Evolutionary conservation across 192 early-diverging fungal species (phyloP).

Genomic region (Coemansia sp.): DNA sequence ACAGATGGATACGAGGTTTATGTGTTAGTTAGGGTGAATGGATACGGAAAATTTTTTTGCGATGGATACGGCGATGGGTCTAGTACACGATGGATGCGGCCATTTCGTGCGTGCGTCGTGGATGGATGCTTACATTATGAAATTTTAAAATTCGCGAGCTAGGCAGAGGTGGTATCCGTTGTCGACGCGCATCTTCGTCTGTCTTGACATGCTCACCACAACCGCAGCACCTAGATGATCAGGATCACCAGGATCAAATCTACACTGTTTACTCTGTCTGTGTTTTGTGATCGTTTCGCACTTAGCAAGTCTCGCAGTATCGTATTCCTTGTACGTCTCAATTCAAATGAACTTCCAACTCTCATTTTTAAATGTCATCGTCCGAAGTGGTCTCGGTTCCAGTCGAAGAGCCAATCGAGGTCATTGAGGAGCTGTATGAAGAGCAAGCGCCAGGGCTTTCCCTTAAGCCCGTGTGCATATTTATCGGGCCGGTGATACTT

Average conservation of each 20-base stretch:
- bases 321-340: background rate
- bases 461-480: constrained; percentile 13
- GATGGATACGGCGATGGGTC: constrained; percentile 1
- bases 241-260: background rate
- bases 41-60: constrained; percentile 7
- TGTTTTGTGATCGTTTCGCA: background rate
- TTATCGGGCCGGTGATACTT: constrained; percentile 23
- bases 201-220: background rate
- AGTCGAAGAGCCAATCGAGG: constrained; percentile 21
- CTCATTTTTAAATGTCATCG: background rate
- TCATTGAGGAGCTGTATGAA: constrained; percentile 23
- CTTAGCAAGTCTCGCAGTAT: background rate
- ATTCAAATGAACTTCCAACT: background rate
- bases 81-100: constrained; percentile 28
- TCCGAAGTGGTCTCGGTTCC: constrained; percentile 18
- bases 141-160: constrained; percentile 9
- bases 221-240: background rate
- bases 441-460: background rate
- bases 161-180: constrained; percentile 1
- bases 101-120: background rate
- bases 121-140: constrained; percentile 9
- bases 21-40: background rate
- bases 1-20: constrained; percentile 10
- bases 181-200: background rate
- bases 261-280: background rate